phyloP scores from a whole-genome alignment of 2,329 filamentous ascomycete species.

The Chaetomiaceae sp. region DNA sequence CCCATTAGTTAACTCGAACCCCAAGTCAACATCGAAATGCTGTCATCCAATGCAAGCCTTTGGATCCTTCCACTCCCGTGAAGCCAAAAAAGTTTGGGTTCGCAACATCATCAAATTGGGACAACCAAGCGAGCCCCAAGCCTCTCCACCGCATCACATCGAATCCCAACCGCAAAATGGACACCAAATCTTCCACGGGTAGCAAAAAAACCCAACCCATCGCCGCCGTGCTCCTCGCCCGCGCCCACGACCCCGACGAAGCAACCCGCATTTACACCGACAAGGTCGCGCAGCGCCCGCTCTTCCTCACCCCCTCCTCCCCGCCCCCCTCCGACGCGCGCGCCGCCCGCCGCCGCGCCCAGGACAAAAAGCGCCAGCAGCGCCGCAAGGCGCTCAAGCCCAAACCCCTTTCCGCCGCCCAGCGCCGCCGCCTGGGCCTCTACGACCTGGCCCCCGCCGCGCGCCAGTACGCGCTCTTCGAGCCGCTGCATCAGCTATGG shows the following conservation, averaged over 20 bases:
- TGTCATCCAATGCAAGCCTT: too few species aligned
- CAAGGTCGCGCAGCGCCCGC: slow-evolving; percentile 74
- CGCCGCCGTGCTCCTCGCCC: slow-evolving; percentile 61
- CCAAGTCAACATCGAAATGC: too few species aligned
- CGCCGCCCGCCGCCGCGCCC: slow-evolving; percentile 47
- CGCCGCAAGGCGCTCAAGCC: slow-evolving; percentile 44
- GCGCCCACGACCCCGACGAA: slow-evolving; percentile 71
- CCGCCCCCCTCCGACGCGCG: slow-evolving; percentile 56
- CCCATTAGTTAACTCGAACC: too few species aligned
- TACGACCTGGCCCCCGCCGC: slow-evolving; percentile 66
- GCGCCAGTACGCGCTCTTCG: slow-evolving; percentile 68
- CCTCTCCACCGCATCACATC: too few species aligned
- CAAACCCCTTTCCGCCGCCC: slow-evolving; percentile 69
- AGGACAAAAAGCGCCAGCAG: slow-evolving; percentile 41
- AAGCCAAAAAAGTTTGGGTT: too few species aligned
- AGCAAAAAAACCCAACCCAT: slow-evolving; percentile 33
- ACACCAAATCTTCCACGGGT: slow-evolving; percentile 19
- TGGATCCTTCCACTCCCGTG: too few species aligned
- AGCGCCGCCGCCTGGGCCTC: slow-evolving; percentile 67
- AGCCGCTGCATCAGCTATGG: slow-evolving; percentile 75
- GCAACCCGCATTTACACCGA: slow-evolving; percentile 69
- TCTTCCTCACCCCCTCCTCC: slow-evolving; percentile 71
- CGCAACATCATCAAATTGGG: too few species aligned
- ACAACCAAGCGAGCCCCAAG: too few species aligned
- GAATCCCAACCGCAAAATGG: slow-evolving; percentile 16